Conservation (phyloP, 2,329 filamentous ascomycete genomes). For the Penicillium nordicum region DNA sequence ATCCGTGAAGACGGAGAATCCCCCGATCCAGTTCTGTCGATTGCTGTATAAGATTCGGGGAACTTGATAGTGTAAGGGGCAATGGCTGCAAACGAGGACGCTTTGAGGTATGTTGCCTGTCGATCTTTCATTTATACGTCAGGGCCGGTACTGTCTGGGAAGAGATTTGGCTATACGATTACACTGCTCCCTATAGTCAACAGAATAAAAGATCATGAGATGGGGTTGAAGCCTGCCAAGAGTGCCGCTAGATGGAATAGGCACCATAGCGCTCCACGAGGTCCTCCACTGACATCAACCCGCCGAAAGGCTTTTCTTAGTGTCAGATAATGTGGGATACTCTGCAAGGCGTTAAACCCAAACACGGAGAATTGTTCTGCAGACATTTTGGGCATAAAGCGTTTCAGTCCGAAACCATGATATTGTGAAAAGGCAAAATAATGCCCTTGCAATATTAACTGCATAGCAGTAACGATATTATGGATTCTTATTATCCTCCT, state of each 20-base stretch:
- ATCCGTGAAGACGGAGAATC: conserved; percentile 6
- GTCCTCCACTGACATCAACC: conserved; percentile 1
- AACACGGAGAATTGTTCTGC: not conserved
- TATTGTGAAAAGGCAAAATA: not conserved
- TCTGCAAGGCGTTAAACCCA: conserved; percentile 2
- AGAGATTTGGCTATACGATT: not conserved
- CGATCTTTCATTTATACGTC: not conserved
- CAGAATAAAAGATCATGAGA: conserved; percentile 9
- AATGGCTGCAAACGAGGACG: not conserved
- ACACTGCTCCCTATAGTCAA: not conserved
- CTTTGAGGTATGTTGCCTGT: not conserved
- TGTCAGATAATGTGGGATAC: not conserved
- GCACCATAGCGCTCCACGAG: conserved; percentile 5
- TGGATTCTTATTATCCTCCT: not conserved
- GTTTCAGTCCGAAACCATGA: conserved; percentile 19
- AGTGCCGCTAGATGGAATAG: conserved; percentile 2
- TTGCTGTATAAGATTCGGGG: not conserved
- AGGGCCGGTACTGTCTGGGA: not conserved
- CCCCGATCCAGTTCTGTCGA: conserved; percentile 10
- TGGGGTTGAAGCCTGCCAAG: conserved; percentile 7
- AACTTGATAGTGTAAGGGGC: not conserved
- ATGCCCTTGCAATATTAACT: conserved; percentile 12
- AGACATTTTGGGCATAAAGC: conserved; percentile 8
- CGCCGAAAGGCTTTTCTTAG: not conserved
- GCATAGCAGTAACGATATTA: not conserved